Base-by-base conservation (phyloP, 805 yeast species). In the Kuraishia borneana region DNA sequence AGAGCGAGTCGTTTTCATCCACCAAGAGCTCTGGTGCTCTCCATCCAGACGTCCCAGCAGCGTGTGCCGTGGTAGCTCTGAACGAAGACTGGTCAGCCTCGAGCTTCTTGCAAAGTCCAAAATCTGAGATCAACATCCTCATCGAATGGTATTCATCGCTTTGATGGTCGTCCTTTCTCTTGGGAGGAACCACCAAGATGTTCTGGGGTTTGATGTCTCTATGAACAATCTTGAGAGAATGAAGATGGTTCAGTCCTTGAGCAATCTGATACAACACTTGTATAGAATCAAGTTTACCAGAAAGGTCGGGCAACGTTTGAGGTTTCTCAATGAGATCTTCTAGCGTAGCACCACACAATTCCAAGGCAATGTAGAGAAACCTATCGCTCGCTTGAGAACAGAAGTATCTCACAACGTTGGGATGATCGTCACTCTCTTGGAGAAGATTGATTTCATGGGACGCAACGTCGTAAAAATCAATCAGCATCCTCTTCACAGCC, bases 31-130 rank as follows among this genome's bases (percentile, higher is more conserved):
- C 98, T 0, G 98, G 98, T 0, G 99, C 97, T 45, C 96, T 70
- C 98, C 98, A 92, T 3, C 99, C 99, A 3, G 92, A 73, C 0
- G 98, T 92, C 2, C 98, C 98, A 1, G 96, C 95, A 14, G 94
- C 94, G 47, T 85, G 78, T 22, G 84, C 87, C 0, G 92, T 79
- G 1, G 95, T 89, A 0, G 96, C 95, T 41, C 89, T 70, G 54
- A 89, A 89, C 2, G 95, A 83, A 2, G 95, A 82, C 54, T 92
- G 96, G 45, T 87, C 97, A 12, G 77, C 73, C 41, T 92, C 98
- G 34, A 92, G 60, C 49, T 82, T 83, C 51, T 89, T 88, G 53
- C 98, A 92, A 6, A 92, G 68, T 0, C 99, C 99, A 60, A 92
- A 92, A 56, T 92, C 99, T 1, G 96, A 87, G 19, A 92, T 88